Conservation (phyloP, 2,329 filamentous ascomycete genomes). For the Fusarium subtropicale region DNA sequence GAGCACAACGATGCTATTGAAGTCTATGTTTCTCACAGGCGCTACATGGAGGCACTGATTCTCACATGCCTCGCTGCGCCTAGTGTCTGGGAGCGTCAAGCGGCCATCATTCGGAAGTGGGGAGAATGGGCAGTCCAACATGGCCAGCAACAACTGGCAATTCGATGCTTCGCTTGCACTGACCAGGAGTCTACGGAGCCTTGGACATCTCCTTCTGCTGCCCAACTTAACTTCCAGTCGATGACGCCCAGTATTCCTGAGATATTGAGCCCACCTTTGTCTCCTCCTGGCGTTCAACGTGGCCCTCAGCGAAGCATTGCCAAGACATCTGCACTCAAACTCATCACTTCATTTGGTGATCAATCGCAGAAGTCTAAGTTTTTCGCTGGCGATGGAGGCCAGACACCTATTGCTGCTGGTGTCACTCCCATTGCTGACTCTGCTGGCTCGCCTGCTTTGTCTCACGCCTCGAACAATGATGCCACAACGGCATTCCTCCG, state of each 20-base stretch:
- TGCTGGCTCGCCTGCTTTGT: conserved; percentile 70
- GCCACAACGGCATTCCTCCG: conserved; percentile 74
- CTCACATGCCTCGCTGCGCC: conserved; percentile 87
- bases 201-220: conserved; percentile 87
- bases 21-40: conserved; percentile 91
- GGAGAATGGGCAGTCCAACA: conserved; percentile 90
- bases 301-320: conserved; percentile 73
- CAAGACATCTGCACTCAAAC: conserved; percentile 86
- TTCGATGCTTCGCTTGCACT: conserved; percentile 92
- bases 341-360: conserved; percentile 89
- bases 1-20: conserved; percentile 96
- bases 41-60: conserved; percentile 92
- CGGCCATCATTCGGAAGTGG: conserved; percentile 91
- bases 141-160: conserved; percentile 88
- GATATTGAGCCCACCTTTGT: conserved; percentile 77
- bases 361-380: conserved; percentile 72
- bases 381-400: conserved; percentile 68
- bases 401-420: conserved; percentile 84
- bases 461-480: conserved; percentile 62
- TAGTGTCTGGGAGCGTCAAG: conserved; percentile 89
- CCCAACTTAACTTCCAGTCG: conserved; percentile 67
- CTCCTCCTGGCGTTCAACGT: conserved; percentile 73
- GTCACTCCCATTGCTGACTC: conserved; percentile 89
- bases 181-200: conserved; percentile 85
- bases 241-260: conserved; percentile 68